A percentile compares a stretch with the other conserved stretches of the same genome.
Evolutionary conservation across 495 filamentous ascomycete genomes (phyloP).

Genomic region (Penicilliopsis zonata): DNA sequence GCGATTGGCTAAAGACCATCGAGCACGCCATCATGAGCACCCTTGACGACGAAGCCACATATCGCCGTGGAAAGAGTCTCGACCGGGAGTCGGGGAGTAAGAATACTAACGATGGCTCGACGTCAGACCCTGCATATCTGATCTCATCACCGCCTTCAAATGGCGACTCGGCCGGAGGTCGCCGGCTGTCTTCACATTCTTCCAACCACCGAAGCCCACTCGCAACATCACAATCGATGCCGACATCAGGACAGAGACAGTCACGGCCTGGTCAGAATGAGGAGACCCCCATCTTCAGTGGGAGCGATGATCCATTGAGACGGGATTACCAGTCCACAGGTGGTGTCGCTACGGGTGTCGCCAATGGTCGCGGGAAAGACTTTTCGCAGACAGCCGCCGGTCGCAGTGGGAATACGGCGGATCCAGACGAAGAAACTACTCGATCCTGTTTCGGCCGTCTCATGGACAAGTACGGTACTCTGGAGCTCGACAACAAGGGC

Average conservation of each 20-base stretch:
- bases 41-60: slow-evolving; percentile 16
- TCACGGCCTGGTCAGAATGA: slow-evolving; percentile 13
- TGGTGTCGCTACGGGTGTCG: slow-evolving; percentile 8
- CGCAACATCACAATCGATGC: slow-evolving; percentile 1
- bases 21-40: slow-evolving; percentile 31
- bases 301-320: slow-evolving; percentile 7
- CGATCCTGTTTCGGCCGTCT: slow-evolving; percentile 37
- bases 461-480: slow-evolving; percentile 60
- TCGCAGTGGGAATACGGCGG: background rate
- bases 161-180: background rate
- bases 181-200: slow-evolving; percentile 1
- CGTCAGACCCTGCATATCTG: background rate
- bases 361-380: slow-evolving; percentile 1
- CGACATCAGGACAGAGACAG: slow-evolving; percentile 6
- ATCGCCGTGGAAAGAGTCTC: slow-evolving; percentile 13
- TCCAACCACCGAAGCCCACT: background rate
- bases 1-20: no score
- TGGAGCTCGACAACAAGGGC: slow-evolving; percentile 94
- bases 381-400: background rate
- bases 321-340: slow-evolving; percentile 28
- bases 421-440: slow-evolving; percentile 9
- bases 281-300: slow-evolving; percentile 22
- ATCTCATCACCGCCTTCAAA: background rate
- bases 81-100: no score
- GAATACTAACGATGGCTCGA: background rate